Evolutionary conservation across 345 rosid species (phyloP).

Genomic region (Atalantia buxifolia): DNA sequence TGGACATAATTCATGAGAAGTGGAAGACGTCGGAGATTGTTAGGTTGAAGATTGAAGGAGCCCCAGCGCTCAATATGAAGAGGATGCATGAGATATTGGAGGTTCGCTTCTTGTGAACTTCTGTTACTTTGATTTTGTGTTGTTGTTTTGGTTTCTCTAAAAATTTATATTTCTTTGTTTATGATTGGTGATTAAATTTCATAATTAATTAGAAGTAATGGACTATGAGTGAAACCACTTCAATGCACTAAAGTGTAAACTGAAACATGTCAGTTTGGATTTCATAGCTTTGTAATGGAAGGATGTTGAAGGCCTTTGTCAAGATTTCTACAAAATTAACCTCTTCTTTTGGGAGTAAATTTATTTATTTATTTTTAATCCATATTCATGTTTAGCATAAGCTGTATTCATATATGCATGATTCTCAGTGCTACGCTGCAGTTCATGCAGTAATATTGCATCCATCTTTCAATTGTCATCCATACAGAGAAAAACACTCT

Average conservation of each 20-base stretch:
- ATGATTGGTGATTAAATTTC: slow-evolving; percentile 2
- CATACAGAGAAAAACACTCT: neutral
- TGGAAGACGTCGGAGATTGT: slow-evolving; percentile 85
- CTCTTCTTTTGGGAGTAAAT: neutral
- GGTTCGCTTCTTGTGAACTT: slow-evolving; percentile 45
- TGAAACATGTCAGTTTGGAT: neutral
- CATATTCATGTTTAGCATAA: neutral
- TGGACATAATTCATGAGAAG: slow-evolving; percentile 64
- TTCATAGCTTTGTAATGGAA: neutral
- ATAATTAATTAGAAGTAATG: neutral
- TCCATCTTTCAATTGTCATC: neutral
- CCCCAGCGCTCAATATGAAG: slow-evolving; percentile 87
- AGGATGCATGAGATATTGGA: slow-evolving; percentile 87
- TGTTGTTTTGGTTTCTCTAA: neutral
- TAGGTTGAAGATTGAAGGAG: slow-evolving; percentile 79
- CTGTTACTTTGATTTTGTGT: neutral
- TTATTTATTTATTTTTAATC: neutral
- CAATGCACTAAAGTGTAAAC: neutral
- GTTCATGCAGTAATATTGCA: neutral
- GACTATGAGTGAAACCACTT: neutral
- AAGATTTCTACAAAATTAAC: neutral
- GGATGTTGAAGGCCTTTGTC: neutral
- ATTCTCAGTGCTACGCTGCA: neutral
- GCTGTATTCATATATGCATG: neutral
- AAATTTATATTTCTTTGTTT: neutral